Conservation (phyloP, 139 green algal genomes). For the Chlamydomonas sp. region DNA sequence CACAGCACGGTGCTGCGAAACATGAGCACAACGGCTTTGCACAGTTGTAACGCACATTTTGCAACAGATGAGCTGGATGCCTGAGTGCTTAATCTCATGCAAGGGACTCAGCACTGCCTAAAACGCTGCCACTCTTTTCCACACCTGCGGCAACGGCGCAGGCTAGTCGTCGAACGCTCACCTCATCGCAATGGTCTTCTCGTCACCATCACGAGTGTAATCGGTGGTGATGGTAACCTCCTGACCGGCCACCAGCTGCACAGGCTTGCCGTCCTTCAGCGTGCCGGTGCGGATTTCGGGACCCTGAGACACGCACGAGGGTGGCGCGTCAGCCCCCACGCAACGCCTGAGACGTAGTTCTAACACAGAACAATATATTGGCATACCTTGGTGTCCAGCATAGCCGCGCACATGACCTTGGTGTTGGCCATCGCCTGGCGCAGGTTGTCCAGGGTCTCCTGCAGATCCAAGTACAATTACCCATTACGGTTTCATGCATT, state of each 20-base stretch:
- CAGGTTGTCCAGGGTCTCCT: slow-evolving; percentile 96
- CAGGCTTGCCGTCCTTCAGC: slow-evolving; percentile 88
- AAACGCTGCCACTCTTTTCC: too few relatives aligned
- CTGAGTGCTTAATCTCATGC: too few relatives aligned
- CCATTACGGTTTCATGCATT: background rate
- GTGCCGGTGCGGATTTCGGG: slow-evolving; percentile 97
- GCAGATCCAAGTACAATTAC: background rate
- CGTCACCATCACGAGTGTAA: slow-evolving; percentile 87
- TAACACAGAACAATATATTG: too few relatives aligned
- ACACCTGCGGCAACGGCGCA: too few relatives aligned
- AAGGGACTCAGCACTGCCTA: too few relatives aligned
- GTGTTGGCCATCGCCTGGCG: slow-evolving; percentile 88
- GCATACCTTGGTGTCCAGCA: slow-evolving; percentile 98
- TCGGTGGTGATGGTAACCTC: slow-evolving; percentile 96
- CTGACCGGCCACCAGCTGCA: slow-evolving; percentile 79
- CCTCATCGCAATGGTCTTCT: slow-evolving; percentile 88
- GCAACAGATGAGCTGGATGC: too few relatives aligned
- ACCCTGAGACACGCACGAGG: slow-evolving; percentile 80
- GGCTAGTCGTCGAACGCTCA: too few relatives aligned
- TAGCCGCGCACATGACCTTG: slow-evolving; percentile 95
- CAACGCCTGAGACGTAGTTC: too few relatives aligned
- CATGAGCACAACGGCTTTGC: too few relatives aligned
- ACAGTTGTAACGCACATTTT: too few relatives aligned
- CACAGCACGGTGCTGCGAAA: too few relatives aligned
- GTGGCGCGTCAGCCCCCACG: too few relatives aligned